Conservation (phyloP, 2,329 filamentous ascomycete species). For the Endoconidiophora polonica region DNA sequence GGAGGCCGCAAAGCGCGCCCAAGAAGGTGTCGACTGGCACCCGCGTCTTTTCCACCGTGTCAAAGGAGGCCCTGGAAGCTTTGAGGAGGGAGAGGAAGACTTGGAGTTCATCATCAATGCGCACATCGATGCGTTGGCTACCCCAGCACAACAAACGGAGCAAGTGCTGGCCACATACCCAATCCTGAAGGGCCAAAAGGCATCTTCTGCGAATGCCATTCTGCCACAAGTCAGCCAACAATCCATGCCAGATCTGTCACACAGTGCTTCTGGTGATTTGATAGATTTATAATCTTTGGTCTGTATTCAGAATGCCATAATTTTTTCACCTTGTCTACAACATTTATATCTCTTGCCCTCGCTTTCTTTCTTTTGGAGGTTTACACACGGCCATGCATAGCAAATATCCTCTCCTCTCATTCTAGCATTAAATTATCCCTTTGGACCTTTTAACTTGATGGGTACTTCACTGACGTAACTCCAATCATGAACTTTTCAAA, state of each 20-base stretch:
- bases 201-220: conserved; percentile 36
- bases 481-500: conserved; percentile 11
- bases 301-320: background rate
- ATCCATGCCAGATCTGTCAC: background rate
- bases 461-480: too few species aligned
- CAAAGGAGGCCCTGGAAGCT: conserved; percentile 49
- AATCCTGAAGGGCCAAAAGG: conserved; percentile 61
- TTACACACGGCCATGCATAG: too few species aligned
- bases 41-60: conserved; percentile 72
- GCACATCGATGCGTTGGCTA: conserved; percentile 52
- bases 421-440: too few species aligned
- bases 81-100: conserved; percentile 70
- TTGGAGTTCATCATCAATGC: conserved; percentile 92
- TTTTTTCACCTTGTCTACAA: background rate
- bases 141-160: conserved; percentile 41
- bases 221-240: conserved; percentile 23
- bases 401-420: too few species aligned
- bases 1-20: conserved; percentile 64
- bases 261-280: conserved; percentile 9
- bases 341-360: background rate
- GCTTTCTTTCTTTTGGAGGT: too few species aligned
- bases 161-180: conserved; percentile 80
- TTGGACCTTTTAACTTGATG: too few species aligned
- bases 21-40: conserved; percentile 72
- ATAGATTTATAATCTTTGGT: conserved; percentile 8